Base-by-base conservation (phyloP, 192 early-diverging fungal genomes). In the Backusella tuberculispora region DNA sequence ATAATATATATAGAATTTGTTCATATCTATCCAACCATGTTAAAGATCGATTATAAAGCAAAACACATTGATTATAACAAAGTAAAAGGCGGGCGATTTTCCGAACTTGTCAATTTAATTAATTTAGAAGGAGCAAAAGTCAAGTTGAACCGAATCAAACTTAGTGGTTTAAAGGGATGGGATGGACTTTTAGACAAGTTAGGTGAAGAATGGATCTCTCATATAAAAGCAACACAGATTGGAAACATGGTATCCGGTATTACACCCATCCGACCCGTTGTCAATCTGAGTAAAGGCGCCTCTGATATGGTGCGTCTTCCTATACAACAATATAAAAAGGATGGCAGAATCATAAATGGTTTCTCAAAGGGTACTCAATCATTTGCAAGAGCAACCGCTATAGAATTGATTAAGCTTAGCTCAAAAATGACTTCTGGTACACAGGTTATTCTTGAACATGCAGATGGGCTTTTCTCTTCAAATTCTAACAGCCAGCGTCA, bases 31-130 rank as follows among this genome's bases (percentile, higher is more conserved):
- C 92, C 94, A 5, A 88, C 98, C 46, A 84, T 85, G 3, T 79
- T 98, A 65, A 96, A 95, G 66, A 86, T 99, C 70, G 97, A 99
- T 81, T 99, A 97, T 85, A 98, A 98, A 83, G 95, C 98, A n/a
- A 95, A 97, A 72, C 92, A 94, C 26, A 85, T 97, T 37, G 93
- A 96, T 65, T 90, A 88, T 24, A 81, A 83, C 8, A 90, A 86
- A 64, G 74, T 96, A 2, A 86, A 89, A 60, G 89, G 85, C 29
- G 94, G 95, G 5, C 90, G 93, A 75, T 81, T 94, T 68, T 84
- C 88, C 8, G 93, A 96, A 80, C 78, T 99, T 40, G 85, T 97
- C 70, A 99, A 99, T 79, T 90, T 99, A 56, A 92, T 98, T 83
- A 95, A 91, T 46, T 79, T 99, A 69, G 96, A 98, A 45, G 95